Evolutionary conservation across 805 yeast species (phyloP).

Genomic region (Cyberlindnera bimundalis): DNA sequence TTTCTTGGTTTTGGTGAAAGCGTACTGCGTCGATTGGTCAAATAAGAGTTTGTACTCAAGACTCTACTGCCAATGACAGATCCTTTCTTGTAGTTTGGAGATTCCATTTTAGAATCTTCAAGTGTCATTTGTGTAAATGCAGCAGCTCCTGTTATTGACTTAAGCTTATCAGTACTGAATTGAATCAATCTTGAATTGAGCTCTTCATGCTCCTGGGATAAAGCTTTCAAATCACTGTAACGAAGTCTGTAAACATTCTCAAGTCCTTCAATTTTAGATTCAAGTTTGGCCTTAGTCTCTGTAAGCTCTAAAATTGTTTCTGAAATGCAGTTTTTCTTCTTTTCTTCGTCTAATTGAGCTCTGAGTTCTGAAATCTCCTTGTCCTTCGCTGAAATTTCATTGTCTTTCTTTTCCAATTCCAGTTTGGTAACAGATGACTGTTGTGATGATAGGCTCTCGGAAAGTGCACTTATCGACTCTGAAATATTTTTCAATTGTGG

Average conservation of each 20-base stretch:
- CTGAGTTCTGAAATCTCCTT: constrained; percentile 19
- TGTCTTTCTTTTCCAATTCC: constrained; percentile 5
- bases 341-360: constrained; percentile 10
- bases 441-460: neutral
- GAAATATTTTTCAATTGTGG: neutral
- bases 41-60: constrained; percentile 28
- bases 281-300: constrained; percentile 19
- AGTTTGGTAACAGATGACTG: neutral
- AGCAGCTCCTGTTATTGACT: constrained; percentile 24
- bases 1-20: constrained; percentile 12
- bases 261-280: constrained; percentile 22
- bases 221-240: constrained; percentile 26
- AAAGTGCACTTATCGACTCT: neutral
- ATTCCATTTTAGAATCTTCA: constrained; percentile 6
- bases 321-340: neutral
- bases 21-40: constrained; percentile 16
- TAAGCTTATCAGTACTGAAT: constrained; percentile 29
- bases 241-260: constrained; percentile 26
- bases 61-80: constrained; percentile 18
- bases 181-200: constrained; percentile 26
- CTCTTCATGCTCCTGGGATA: constrained; percentile 28
- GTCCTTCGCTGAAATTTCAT: constrained; percentile 18
- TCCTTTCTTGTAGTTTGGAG: constrained; percentile 3
- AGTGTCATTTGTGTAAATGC: constrained; percentile 12
- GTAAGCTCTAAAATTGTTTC: constrained; percentile 17